A percentile compares a stretch with the other conserved stretches of the same genome.
Evolutionary conservation across 495 filamentous ascomycete species (phyloP).

Genomic region (Hypoxylon crocopeplum): DNA sequence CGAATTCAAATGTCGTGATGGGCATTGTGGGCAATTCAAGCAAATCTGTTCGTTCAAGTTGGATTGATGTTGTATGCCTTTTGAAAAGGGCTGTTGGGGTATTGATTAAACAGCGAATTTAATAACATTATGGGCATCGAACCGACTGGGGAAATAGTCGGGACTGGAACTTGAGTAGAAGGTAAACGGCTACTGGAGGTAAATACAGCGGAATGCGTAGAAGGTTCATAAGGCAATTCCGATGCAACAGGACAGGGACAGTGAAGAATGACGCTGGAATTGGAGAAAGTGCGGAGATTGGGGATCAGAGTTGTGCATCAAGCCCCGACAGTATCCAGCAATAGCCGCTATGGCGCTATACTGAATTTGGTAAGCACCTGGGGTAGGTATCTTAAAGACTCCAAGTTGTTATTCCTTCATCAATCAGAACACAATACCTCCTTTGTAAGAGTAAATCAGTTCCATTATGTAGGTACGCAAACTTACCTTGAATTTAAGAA

Average conservation of each 20-base stretch:
- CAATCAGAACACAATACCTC: too few relatives aligned
- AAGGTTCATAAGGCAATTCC: conserved; percentile 14
- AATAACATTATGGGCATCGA: conserved; percentile 1
- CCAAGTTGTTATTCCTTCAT: too few relatives aligned
- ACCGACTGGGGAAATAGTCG: not conserved
- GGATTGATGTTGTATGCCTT: not conserved
- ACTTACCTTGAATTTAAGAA: too few relatives aligned
- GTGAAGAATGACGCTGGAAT: conserved; percentile 1
- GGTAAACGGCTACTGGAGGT: conserved; percentile 33
- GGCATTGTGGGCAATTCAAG: conserved; percentile 55
- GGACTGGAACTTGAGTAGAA: conserved; percentile 3
- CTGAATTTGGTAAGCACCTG: too few relatives aligned
- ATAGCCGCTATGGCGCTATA: conserved; percentile 23
- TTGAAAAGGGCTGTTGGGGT: not conserved
- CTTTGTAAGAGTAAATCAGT: too few relatives aligned
- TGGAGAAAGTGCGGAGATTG: conserved; percentile 26
- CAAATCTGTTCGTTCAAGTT: conserved; percentile 1
- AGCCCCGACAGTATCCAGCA: conserved; percentile 29
- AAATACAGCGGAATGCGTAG: conserved; percentile 24
- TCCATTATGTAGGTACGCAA: too few relatives aligned
- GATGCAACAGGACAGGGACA: not conserved
- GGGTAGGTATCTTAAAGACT: too few relatives aligned
- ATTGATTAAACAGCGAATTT: conserved; percentile 5
- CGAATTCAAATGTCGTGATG: conserved; percentile 60
- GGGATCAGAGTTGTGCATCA: not conserved